phyloP scores from a whole-genome alignment of 345 rosid genomes.

The Microcos paniculata region DNA sequence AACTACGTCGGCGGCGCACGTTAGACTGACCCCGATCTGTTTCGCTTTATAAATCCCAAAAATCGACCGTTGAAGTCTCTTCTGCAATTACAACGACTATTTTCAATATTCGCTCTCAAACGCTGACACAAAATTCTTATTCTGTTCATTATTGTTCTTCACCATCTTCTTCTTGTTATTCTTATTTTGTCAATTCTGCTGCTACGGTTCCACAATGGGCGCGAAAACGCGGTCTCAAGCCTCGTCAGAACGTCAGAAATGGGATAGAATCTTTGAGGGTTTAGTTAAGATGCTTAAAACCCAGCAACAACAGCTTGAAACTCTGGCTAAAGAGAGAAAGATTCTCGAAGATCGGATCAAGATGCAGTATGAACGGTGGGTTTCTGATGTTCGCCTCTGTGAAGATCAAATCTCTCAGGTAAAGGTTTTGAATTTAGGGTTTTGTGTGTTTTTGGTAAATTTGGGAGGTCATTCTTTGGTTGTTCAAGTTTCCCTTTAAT shows the following conservation, averaged over 20 bases:
- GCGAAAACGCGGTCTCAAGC: conserved; percentile 19
- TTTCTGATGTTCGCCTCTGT: conserved; percentile 43
- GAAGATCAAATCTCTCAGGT: conserved; percentile 58
- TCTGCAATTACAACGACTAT: conserved; percentile 19
- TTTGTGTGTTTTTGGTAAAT: conserved; percentile 20
- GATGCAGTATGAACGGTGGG: conserved; percentile 43
- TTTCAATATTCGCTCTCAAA: conserved; percentile 12
- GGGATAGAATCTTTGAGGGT: conserved; percentile 54
- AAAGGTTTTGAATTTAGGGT: conserved; percentile 27
- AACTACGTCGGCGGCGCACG: background rate
- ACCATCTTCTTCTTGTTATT: background rate
- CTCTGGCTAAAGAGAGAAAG: conserved; percentile 58
- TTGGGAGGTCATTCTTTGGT: background rate
- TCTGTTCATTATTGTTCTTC: background rate
- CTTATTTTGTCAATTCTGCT: conserved; percentile 11
- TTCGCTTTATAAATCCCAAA: background rate
- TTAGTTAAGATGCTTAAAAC: conserved; percentile 49
- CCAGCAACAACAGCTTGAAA: conserved; percentile 65
- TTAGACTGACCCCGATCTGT: background rate
- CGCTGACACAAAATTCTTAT: background rate
- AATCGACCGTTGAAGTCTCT: conserved; percentile 19
- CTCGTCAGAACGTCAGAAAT: conserved; percentile 47
- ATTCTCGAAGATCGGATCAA: conserved; percentile 52
- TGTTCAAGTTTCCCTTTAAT: background rate
- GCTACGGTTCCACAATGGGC: conserved; percentile 25